Percentiles rank a stretch among this genome's conserved stretches.
phyloP scores from a whole-genome alignment of 352 stramenopile species.

The Phytophthora podocarpi region DNA sequence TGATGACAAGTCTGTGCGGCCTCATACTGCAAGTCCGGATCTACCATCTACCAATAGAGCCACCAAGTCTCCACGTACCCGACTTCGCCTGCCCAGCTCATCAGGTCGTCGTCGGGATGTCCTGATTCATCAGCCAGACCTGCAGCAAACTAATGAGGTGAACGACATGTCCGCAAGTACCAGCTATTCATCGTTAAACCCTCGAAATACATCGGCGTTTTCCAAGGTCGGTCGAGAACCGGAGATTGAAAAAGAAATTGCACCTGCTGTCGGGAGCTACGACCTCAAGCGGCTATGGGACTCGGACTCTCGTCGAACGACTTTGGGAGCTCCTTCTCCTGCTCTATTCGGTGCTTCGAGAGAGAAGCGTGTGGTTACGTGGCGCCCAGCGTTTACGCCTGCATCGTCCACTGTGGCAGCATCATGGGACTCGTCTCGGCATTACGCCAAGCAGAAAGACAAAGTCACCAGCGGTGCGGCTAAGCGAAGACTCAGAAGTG shows the following conservation, averaged over 20 bases:
- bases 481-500: conserved; percentile 25
- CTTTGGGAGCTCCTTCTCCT: conserved; percentile 28
- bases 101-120: conserved; percentile 4
- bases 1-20: neutral
- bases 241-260: neutral
- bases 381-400: conserved; percentile 45
- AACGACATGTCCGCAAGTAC: neutral
- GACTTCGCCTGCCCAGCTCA: conserved; percentile 15
- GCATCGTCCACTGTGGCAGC: conserved; percentile 43
- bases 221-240: conserved; percentile 14
- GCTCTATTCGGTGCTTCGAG: conserved; percentile 51
- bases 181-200: conserved; percentile 27
- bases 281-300: conserved; percentile 60
- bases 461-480: conserved; percentile 34
- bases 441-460: conserved; percentile 65
- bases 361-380: conserved; percentile 52
- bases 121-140: conserved; percentile 5
- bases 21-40: conserved; percentile 4
- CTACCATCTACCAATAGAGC: neutral
- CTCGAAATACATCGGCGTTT: conserved; percentile 18
- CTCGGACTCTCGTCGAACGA: conserved; percentile 4
- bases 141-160: conserved; percentile 3
- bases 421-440: conserved; percentile 57
- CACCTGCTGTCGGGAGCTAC: conserved; percentile 41
- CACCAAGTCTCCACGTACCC: conserved; percentile 15